Evolutionary conservation across 2,329 filamentous ascomycete genomes (phyloP).

Genomic region (Chrysoporthe puriensis): DNA sequence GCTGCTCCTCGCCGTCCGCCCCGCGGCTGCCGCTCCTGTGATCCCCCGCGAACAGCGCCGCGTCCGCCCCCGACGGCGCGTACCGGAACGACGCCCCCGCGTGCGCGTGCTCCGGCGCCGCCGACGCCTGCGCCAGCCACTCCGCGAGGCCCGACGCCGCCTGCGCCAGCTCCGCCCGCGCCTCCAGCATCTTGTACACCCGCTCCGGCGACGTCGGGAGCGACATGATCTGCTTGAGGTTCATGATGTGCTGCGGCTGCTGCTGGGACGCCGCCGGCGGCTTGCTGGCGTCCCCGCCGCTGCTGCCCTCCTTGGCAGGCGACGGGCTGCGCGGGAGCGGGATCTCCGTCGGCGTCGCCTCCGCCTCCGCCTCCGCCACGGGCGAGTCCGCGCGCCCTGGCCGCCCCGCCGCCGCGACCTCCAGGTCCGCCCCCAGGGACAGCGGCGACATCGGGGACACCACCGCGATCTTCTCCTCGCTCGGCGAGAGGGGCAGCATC

Average conservation of each 20-base stretch:
- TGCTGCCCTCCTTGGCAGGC: neutral
- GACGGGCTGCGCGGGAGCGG: slow-evolving; percentile 27
- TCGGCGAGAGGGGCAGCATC: slow-evolving; percentile 41
- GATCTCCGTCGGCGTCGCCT: slow-evolving; percentile 9
- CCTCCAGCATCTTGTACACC: slow-evolving; percentile 73
- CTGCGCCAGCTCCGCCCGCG: slow-evolving; percentile 69
- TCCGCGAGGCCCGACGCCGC: slow-evolving; percentile 75
- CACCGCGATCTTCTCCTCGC: slow-evolving; percentile 49
- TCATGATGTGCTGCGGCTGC: slow-evolving; percentile 46
- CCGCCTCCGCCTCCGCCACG: neutral
- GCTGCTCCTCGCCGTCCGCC: neutral
- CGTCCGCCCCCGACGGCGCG: slow-evolving; percentile 25
- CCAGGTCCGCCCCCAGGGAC: slow-evolving; percentile 40
- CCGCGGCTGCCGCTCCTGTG: slow-evolving; percentile 9
- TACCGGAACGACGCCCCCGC: slow-evolving; percentile 38
- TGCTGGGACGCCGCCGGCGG: neutral
- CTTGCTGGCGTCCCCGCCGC: slow-evolving; percentile 3
- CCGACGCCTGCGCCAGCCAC: slow-evolving; percentile 55
- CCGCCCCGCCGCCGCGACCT: slow-evolving; percentile 40
- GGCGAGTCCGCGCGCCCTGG: slow-evolving; percentile 25
- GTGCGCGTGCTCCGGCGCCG: slow-evolving; percentile 52
- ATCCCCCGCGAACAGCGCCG: slow-evolving; percentile 14
- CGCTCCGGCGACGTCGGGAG: slow-evolving; percentile 69
- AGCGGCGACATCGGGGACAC: slow-evolving; percentile 38
- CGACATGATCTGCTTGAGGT: slow-evolving; percentile 78